These are phyloP conservation scores for Candolleomyces aberdarensis DNA, from an alignment of 768 basidiomycete genomes.

Conservation along the genomic window DNA sequence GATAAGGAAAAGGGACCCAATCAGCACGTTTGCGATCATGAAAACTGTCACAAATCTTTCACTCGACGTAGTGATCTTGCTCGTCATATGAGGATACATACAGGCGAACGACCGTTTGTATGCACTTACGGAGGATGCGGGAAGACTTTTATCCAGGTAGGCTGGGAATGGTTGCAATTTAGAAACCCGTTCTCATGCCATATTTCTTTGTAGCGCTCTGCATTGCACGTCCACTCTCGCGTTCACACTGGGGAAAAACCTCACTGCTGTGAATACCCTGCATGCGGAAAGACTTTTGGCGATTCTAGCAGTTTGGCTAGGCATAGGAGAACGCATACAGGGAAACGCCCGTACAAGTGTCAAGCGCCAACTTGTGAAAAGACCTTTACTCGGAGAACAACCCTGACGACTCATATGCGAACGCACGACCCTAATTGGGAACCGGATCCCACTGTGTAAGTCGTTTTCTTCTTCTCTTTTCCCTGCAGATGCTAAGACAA, in stretches of 20 bases:
- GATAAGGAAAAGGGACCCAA: slow-evolving; percentile 47
- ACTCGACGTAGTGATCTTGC: slow-evolving; percentile 80
- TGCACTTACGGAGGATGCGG: slow-evolving; percentile 73
- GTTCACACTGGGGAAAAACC: slow-evolving; percentile 95
- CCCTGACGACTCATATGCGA: slow-evolving; percentile 83
- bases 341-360: slow-evolving; percentile 84
- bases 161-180: slow-evolving; percentile 11
- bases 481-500: neutral
- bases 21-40: slow-evolving; percentile 64
- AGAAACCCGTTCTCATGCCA: slow-evolving; percentile 9
- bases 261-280: slow-evolving; percentile 86
- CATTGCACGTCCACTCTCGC: slow-evolving; percentile 82
- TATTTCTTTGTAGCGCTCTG: slow-evolving; percentile 61
- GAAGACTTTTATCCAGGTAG: slow-evolving; percentile 90
- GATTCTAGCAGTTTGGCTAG: slow-evolving; percentile 91
- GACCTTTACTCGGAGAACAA: slow-evolving; percentile 84
- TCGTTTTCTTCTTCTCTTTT: slow-evolving; percentile 14
- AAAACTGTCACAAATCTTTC: slow-evolving; percentile 77
- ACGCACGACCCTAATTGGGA: slow-evolving; percentile 85
- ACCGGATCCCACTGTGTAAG: slow-evolving; percentile 79
- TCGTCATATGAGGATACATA: slow-evolving; percentile 87
- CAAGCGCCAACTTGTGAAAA: slow-evolving; percentile 81
- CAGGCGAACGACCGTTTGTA: slow-evolving; percentile 82
- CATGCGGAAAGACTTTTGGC: slow-evolving; percentile 83
- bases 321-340: slow-evolving; percentile 86